Evolutionary conservation across 306 rosid genomes (phyloP).

Genomic region (Cicer judaicum): DNA sequence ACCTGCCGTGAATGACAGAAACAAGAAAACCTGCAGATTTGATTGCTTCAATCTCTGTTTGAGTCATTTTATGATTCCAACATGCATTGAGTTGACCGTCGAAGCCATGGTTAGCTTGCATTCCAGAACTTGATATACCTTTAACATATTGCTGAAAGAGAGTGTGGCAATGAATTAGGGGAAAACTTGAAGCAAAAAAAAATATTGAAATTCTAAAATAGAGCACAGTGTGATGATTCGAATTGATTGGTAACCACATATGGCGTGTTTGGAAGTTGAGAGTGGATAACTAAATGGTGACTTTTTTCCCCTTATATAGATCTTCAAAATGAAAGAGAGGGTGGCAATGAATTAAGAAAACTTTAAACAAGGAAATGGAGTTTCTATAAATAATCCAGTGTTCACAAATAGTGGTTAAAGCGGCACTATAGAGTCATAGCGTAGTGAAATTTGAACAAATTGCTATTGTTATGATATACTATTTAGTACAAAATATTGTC

Average conservation of each 20-base stretch:
- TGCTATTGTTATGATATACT: too few species aligned
- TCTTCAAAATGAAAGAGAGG: conserved; percentile 10
- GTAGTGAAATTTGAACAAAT: too few species aligned
- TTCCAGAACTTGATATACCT: conserved; percentile 77
- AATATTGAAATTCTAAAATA: background rate
- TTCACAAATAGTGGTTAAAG: too few species aligned
- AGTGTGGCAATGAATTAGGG: conserved; percentile 30
- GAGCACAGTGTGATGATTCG: background rate
- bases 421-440: too few species aligned
- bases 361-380: background rate
- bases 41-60: conserved; percentile 68
- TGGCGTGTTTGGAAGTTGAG: background rate
- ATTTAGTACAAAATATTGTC: too few species aligned
- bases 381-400: background rate
- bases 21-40: conserved; percentile 79
- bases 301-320: background rate
- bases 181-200: conserved; percentile 22
- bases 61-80: conserved; percentile 85
- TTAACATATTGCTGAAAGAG: conserved; percentile 87
- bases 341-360: too few species aligned
- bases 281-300: conserved; percentile 28
- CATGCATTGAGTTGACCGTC: conserved; percentile 91
- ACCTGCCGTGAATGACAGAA: conserved; percentile 97
- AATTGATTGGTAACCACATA: background rate
- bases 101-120: conserved; percentile 87